phyloP scores from a whole-genome alignment of 306 rosid genomes.

The Quercus rubra region DNA sequence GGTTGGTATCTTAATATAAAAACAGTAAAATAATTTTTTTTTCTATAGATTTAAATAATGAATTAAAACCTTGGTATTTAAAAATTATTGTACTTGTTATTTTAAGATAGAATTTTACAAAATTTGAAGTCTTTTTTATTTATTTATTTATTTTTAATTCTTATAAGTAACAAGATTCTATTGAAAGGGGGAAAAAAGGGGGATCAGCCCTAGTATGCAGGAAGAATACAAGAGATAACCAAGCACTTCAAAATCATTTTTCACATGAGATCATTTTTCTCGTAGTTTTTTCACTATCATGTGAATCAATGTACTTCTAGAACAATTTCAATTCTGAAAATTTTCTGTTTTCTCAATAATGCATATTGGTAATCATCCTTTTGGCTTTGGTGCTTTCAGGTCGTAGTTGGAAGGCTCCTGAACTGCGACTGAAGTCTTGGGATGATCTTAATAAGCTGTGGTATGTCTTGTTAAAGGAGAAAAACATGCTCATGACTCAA shows the following conservation, averaged over 20 bases:
- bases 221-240: too few relatives aligned
- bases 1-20: too few relatives aligned
- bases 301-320: neutral
- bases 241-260: neutral
- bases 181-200: too few relatives aligned
- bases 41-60: neutral
- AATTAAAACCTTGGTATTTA: neutral
- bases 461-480: conserved; percentile 91
- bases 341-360: neutral
- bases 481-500: conserved; percentile 93
- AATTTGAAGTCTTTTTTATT: neutral
- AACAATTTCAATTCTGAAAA: neutral
- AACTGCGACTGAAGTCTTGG: conserved; percentile 91
- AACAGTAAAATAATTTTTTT: neutral
- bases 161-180: neutral
- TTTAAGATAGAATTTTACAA: neutral
- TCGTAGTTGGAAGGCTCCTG: conserved; percentile 93
- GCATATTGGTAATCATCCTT: neutral
- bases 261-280: neutral
- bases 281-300: too few relatives aligned
- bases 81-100: neutral
- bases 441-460: conserved; percentile 90
- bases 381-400: conserved; percentile 39
- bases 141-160: neutral
- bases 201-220: too few relatives aligned